phyloP scores from a whole-genome alignment of 768 basidiomycete species.

The Podaxis sp. region DNA sequence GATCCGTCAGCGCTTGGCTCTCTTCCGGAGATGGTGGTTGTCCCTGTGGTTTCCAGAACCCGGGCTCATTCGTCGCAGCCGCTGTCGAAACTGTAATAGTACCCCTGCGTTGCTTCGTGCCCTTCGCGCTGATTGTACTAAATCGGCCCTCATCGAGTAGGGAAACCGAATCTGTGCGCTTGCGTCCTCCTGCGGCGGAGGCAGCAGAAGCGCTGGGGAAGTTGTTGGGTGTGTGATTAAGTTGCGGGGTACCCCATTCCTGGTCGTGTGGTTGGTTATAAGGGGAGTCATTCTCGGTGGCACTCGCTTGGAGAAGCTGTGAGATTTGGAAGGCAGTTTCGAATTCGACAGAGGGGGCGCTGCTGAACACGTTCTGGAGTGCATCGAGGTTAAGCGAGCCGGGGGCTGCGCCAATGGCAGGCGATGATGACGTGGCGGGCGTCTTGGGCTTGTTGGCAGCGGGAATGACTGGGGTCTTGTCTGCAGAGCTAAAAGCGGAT shows the following conservation, averaged over 20 bases:
- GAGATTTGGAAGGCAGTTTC: constrained; percentile 11
- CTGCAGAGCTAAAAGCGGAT: neutral
- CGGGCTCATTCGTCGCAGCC: neutral
- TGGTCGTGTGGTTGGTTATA: neutral
- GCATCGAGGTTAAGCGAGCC: constrained; percentile 2
- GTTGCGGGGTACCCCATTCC: constrained; percentile 9
- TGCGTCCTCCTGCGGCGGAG: neutral
- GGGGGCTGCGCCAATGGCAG: neutral
- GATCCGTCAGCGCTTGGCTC: constrained; percentile 8
- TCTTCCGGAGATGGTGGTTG: constrained; percentile 12
- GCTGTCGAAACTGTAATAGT: constrained; percentile 6
- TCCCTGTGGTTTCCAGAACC: constrained; percentile 9
- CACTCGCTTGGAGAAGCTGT: neutral
- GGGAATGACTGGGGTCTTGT: neutral
- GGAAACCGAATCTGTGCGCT: constrained; percentile 13
- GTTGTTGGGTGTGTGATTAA: neutral
- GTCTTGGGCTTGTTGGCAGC: constrained; percentile 3
- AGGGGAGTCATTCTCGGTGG: neutral
- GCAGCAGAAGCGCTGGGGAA: neutral
- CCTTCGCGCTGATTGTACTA: constrained; percentile 7
- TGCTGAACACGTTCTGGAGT: constrained; percentile 4
- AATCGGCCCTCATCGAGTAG: constrained; percentile 10
- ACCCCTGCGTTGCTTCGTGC: constrained; percentile 1
- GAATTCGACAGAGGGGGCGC: neutral
- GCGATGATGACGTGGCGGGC: neutral